These are phyloP conservation scores for Aspergillus fumigatus DNA, from an alignment of 2,329 filamentous ascomycete species.

Conservation along the genomic window DNA sequence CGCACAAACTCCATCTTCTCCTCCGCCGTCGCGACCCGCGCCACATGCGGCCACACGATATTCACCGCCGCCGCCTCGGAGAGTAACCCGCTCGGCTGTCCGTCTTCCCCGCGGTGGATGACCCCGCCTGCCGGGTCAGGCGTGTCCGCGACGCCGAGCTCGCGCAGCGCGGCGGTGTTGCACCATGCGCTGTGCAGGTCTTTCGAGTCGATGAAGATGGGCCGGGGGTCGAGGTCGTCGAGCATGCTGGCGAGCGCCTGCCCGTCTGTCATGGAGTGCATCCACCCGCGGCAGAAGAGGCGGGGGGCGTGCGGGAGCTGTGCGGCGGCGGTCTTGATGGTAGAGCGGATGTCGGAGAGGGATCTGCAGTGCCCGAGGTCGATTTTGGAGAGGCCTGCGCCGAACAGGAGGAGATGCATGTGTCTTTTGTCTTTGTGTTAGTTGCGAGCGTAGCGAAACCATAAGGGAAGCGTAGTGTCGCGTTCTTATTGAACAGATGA, in stretches of 20 bases:
- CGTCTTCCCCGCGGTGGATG: conserved; percentile 39
- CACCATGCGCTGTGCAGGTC: conserved; percentile 50
- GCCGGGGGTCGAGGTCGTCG: conserved; percentile 45
- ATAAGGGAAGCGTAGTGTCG: background rate
- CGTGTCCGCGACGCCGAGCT: conserved; percentile 39
- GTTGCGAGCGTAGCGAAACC: background rate
- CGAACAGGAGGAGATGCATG: conserved; percentile 43
- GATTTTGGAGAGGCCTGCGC: conserved; percentile 43
- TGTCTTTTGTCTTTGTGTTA: conserved; percentile 11
- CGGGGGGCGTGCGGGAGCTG: conserved; percentile 35
- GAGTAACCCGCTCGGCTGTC: conserved; percentile 43
- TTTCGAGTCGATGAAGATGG: conserved; percentile 48
- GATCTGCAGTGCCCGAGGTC: conserved; percentile 37
- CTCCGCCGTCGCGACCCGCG: conserved; percentile 35
- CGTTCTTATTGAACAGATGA: too few relatives aligned
- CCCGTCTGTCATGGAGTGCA: conserved; percentile 44
- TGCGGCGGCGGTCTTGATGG: conserved; percentile 36
- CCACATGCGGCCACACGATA: conserved; percentile 47
- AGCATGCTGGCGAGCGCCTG: conserved; percentile 41
- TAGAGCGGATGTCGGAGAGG: conserved; percentile 39
- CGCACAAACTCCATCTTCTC: conserved; percentile 40
- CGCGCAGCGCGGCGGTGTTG: conserved; percentile 43
- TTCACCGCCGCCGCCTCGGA: conserved; percentile 43
- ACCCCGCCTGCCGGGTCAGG: conserved; percentile 42
- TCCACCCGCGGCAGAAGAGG: conserved; percentile 47